Conservation (phyloP, 257 asterid species). For the Voacanga thouarsii region DNA sequence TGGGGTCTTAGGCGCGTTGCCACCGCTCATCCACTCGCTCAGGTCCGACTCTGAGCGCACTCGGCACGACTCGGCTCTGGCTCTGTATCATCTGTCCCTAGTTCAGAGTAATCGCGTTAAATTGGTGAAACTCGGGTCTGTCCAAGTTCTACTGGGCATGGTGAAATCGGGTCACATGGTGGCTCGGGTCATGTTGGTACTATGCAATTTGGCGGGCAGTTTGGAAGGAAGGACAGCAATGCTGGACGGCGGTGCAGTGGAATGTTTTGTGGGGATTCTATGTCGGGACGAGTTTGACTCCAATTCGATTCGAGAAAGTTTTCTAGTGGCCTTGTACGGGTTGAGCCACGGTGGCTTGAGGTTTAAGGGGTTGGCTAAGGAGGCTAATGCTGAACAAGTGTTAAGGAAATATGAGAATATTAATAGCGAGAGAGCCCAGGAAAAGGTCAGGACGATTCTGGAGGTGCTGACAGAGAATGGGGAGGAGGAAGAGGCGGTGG, state of each 20-base stretch:
- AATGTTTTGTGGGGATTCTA: constrained; percentile 55
- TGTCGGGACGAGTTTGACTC: constrained; percentile 44
- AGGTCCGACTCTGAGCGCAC: constrained; percentile 78
- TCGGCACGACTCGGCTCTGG: constrained; percentile 81
- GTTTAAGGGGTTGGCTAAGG: constrained; percentile 88
- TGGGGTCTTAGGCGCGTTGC: constrained; percentile 87
- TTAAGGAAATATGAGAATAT: constrained; percentile 47
- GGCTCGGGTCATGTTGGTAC: constrained; percentile 55
- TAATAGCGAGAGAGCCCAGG: constrained; percentile 42
- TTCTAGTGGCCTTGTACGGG: constrained; percentile 63
- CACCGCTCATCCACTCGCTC: constrained; percentile 73
- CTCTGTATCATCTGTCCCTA: constrained; percentile 70
- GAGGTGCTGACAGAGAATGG: constrained; percentile 63
- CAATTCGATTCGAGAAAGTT: constrained; percentile 50
- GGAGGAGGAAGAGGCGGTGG: constrained; percentile 75
- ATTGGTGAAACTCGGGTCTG: constrained; percentile 72
- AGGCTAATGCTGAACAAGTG: constrained; percentile 73
- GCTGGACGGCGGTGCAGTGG: constrained; percentile 65
- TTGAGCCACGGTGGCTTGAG: constrained; percentile 89
- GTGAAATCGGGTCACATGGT: constrained; percentile 59
- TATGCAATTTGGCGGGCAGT: constrained; percentile 70
- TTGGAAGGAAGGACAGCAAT: constrained; percentile 75
- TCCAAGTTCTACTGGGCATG: constrained; percentile 61
- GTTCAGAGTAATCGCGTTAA: constrained; percentile 84
- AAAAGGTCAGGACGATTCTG: constrained; percentile 53